Base-by-base conservation (phyloP, 116 monocot genomes). In the Dioscorea cayenensis region DNA sequence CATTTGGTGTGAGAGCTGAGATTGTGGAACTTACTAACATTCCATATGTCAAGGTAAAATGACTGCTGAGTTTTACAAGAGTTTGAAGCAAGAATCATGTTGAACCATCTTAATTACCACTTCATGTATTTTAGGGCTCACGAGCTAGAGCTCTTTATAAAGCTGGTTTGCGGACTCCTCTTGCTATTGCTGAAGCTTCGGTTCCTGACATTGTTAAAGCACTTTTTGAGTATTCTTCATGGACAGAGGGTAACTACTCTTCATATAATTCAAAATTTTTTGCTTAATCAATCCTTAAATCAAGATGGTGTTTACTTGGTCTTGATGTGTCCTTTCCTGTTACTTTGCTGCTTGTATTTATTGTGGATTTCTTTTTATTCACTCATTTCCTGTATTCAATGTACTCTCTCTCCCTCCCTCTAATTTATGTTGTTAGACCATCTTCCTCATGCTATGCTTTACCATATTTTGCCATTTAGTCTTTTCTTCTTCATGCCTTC, bases 1-100 rank as follows among this genome's bases (percentile, higher is more conserved):
- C 94, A 69, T 99, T 99, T 86, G 99, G 99, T 68, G 99, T 99
- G 43, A 90, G 91, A 76, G 91, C 99, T 38, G 99, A 99, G 75
- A 99, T 99, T 65, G 99, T 75, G 32, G 99, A 99, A 81, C 91
- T 99, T 35, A 99, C 99, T 19, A 82, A 80, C 36, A 94, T 99
- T 75, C 91, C 99, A 25, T 80, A 81, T 82, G 89, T 99, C 14
- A 99, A 99, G 83, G 96, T 96, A 75, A 64, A 71, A 58, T 27
- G 52, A 32, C 60, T 67, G 27, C 52, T 52, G 43, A 10, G 13
- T 66, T 21, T 3, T 8, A 67, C 29, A 66, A 6, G 1, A 36
- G 10, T 48, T 50, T 19, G 6, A 16, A 35, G 32, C 35, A 29
- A 20, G 62, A 62, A 27, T 66, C 5, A 17, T 29, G n/a, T 35